Evolutionary conservation across 2,329 filamentous ascomycete species (phyloP).

Genomic region (Trichoderma sp.): DNA sequence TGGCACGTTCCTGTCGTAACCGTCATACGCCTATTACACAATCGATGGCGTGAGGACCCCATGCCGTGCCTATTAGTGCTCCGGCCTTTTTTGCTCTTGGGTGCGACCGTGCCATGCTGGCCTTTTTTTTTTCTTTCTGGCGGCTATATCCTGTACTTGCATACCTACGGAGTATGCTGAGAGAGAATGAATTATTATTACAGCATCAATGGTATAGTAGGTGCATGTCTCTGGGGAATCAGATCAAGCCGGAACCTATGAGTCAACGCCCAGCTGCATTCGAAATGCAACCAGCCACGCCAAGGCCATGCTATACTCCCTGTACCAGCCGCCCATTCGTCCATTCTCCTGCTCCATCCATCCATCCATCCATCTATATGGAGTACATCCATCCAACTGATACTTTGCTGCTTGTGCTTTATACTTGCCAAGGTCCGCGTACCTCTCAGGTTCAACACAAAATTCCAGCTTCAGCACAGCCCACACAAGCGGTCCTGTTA

Average conservation of each 20-base stretch:
- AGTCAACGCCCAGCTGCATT: conserved; percentile 5
- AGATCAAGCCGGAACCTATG: not conserved
- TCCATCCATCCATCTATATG: not conserved
- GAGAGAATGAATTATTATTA: not conserved
- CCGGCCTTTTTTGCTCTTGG: not conserved
- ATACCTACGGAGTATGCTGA: too few relatives aligned
- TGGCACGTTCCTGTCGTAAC: conserved; percentile 20
- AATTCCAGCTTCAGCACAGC: not conserved
- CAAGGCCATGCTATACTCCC: not conserved
- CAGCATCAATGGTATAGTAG: not conserved
- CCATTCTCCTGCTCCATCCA: not conserved
- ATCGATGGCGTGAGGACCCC: conserved; percentile 21
- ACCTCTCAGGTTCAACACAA: not conserved
- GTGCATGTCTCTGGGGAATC: not conserved
- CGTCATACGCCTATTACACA: conserved; percentile 20
- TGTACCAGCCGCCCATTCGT: not conserved
- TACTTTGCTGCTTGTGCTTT: not conserved
- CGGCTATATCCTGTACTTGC: not conserved
- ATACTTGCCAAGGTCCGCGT: not conserved
- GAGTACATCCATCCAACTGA: not conserved
- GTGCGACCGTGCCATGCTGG: not conserved
- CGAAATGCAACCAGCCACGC: conserved; percentile 13
- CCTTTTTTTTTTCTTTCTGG: not conserved
- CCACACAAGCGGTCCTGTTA: not conserved
- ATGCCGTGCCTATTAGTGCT: conserved; percentile 5